Base-by-base conservation (phyloP, 2,329 filamentous ascomycete genomes). In the Claviceps digitariae region DNA sequence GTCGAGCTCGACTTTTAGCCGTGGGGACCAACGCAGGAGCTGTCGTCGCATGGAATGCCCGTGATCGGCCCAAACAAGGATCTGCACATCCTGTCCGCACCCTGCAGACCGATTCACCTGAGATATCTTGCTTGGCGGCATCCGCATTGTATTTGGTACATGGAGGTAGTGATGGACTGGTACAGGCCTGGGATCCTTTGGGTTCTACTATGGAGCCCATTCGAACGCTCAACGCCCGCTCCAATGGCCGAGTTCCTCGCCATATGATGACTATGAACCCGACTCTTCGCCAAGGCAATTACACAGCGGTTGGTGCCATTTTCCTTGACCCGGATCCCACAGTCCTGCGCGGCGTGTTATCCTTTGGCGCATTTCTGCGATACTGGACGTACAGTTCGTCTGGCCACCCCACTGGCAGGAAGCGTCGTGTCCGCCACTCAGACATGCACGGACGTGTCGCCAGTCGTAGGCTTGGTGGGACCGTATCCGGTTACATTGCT, bases 131-230 rank as follows among this genome's bases (percentile, higher is more conserved):
- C 56, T 69, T 98, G 17, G 93, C 86, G 6, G 67, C 95, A 48
- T 89, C 90, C 1, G 86, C 89, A 1, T 73, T 98, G 17, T 94
- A 95, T 64, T 71, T 98, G 17, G 86, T 97, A 7, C 88, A 95
- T 65, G 93, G 93, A 50, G 93, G 93, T 27, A 95, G 87, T 59
- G 93, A 98, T 68, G 91, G 93, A 1, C 78, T 97, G 3, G 91
- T 95, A 4, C 93, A 97, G 67, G 87, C 90, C 6, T 98, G 93
- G 93, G 93, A 98, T 70, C 87, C 87, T n/a, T 73, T 98, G 48
- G 88, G 84, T 1, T 97, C 91, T 2, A 86, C 78, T 0, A 69
- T 77, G 20, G 82, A 84, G 21, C 88, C 93, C 0, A 78, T 97
- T 51, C 82, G 90, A 41, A 97, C 90, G 0, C 74, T 98, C 52